A percentile compares a stretch with the other conserved stretches of the same genome.
These are phyloP conservation scores for fission yeast (Schizosaccharomyces pombe) DNA, from an alignment of 805 yeast species.

Conservation along the genomic window DNA sequence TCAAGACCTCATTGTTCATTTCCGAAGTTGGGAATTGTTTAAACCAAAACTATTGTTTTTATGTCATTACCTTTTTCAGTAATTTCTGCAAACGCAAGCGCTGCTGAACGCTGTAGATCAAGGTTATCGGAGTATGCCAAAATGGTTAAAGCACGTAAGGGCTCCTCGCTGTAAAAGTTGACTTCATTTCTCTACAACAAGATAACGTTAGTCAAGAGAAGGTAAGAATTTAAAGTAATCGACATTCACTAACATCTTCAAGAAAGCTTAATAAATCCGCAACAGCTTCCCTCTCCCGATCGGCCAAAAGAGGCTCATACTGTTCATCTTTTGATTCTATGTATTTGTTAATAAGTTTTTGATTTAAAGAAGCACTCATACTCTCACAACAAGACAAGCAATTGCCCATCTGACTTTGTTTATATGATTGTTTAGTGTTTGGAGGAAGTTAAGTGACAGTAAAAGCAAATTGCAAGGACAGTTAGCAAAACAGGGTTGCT, in stretches of 20 bases:
- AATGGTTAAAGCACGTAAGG: constrained; percentile 67
- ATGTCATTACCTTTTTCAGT: constrained; percentile 45
- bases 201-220: too few species aligned
- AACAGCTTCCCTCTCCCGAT: constrained; percentile 90
- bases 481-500: too few species aligned
- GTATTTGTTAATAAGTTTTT: not conserved
- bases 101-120: constrained; percentile 89
- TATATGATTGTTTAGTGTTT: not conserved
- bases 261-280: constrained; percentile 68
- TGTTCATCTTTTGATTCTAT: constrained; percentile 18
- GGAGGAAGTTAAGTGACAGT: not conserved
- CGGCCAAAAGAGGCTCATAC: constrained; percentile 69
- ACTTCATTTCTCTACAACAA: constrained; percentile 44
- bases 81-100: constrained; percentile 92
- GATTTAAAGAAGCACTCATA: not conserved
- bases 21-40: too few species aligned
- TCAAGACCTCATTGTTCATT: too few species aligned
- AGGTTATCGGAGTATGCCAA: constrained; percentile 85
- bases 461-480: too few species aligned
- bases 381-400: constrained; percentile 2
- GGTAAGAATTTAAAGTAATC: constrained; percentile 63
- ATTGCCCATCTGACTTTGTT: constrained; percentile 3
- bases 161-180: constrained; percentile 70
- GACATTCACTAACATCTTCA: constrained; percentile 40
- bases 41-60: not conserved